These are phyloP conservation scores for Epichloe coenophiala DNA, from an alignment of 2,329 filamentous ascomycete species.

Conservation along the genomic window DNA sequence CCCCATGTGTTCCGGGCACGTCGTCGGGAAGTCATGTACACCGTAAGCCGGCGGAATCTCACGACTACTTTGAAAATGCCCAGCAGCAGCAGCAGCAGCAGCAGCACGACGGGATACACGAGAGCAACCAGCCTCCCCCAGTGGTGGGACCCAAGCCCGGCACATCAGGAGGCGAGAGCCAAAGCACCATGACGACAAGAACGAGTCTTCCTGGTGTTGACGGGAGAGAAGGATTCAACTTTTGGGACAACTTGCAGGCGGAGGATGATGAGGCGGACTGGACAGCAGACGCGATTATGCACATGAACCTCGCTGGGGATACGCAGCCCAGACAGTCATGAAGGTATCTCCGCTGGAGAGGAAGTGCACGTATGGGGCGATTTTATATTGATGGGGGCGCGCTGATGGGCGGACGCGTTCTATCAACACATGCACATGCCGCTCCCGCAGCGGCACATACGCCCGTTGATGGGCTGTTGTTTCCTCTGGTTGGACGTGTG, in stretches of 20 bases:
- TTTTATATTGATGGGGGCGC: neutral
- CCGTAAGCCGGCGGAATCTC: neutral
- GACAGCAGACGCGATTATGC: constrained; percentile 52
- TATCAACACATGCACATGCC: no score
- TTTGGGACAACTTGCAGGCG: constrained; percentile 14
- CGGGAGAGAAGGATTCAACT: constrained; percentile 30
- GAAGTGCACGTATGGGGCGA: neutral
- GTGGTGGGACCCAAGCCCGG: constrained; percentile 23
- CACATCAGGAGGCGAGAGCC: constrained; percentile 8
- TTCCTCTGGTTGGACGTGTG: no score
- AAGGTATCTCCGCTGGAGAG: neutral
- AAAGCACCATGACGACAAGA: constrained; percentile 31
- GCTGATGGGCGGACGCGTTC: neutral
- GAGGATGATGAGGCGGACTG: constrained; percentile 39
- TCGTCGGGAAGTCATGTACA: neutral
- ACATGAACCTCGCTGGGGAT: constrained; percentile 48
- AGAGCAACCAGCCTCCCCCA: constrained; percentile 11
- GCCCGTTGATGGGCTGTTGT: no score
- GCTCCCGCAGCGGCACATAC: no score
- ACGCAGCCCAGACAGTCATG: constrained; percentile 11
- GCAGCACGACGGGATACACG: neutral
- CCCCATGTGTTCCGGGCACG: constrained; percentile 8
- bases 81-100: constrained; percentile 10
- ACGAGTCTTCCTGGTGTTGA: constrained; percentile 37
- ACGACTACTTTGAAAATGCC: constrained; percentile 8